phyloP scores from a whole-genome alignment of 148 eudicot species.

The Fagopyrum esculentum region DNA sequence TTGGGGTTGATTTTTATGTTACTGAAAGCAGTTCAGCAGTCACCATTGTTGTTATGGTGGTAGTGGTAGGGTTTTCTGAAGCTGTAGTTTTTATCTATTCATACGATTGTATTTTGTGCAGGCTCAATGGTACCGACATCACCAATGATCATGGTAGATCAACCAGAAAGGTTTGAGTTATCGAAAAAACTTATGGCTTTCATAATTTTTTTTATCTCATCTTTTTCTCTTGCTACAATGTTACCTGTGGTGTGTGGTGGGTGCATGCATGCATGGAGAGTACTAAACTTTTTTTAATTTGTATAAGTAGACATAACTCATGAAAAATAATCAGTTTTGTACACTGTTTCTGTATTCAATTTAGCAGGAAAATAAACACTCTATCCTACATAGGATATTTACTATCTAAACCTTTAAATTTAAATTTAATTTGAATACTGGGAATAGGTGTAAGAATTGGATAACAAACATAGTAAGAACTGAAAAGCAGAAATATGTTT shows the following conservation, averaged over 20 bases:
- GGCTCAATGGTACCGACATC: conserved; percentile 33
- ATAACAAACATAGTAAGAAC: background rate
- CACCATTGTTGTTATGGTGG: background rate
- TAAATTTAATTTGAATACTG: background rate
- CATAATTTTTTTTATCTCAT: background rate
- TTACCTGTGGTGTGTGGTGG: background rate
- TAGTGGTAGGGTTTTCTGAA: background rate
- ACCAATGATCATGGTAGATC: conserved; percentile 38
- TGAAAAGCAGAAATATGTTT: background rate
- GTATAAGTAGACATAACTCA: background rate
- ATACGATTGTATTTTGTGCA: conserved; percentile 16
- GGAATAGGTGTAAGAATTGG: background rate
- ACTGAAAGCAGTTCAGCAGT: background rate
- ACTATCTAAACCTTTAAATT: background rate
- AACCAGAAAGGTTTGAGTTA: conserved; percentile 42
- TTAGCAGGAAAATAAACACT: background rate
- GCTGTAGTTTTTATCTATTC: background rate
- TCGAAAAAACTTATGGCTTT: background rate
- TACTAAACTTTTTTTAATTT: background rate
- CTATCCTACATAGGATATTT: background rate
- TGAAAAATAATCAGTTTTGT: background rate
- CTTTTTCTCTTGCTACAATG: background rate
- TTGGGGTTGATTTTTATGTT: background rate
- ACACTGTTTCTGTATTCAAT: background rate
- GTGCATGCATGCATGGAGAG: background rate